phyloP scores from a whole-genome alignment of 352 stramenopile species.

The Thalassiosira mediterranea region DNA sequence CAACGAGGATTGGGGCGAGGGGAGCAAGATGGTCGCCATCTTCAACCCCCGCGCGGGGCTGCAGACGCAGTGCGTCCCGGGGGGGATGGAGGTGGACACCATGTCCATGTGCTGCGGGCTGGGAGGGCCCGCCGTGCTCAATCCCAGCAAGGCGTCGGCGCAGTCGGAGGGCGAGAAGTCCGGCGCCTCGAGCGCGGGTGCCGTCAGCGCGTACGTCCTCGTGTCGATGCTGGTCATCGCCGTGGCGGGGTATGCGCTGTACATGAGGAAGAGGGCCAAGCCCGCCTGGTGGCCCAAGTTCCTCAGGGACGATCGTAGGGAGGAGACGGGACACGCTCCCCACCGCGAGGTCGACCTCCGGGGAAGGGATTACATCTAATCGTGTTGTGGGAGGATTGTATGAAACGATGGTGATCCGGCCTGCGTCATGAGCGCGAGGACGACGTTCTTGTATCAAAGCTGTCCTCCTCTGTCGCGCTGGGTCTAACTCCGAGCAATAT shows the following conservation, averaged over 20 bases:
- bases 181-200: constrained; percentile 14
- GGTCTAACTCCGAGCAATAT: too few relatives aligned
- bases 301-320: constrained; percentile 31
- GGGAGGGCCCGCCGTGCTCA: constrained; percentile 35
- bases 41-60: constrained; percentile 34
- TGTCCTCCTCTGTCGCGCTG: too few relatives aligned
- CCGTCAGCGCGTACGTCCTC: constrained; percentile 27
- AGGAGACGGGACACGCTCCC: constrained; percentile 54
- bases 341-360: constrained; percentile 53
- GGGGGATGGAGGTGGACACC: constrained; percentile 9
- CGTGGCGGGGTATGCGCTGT: constrained; percentile 29
- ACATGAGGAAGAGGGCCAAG: constrained; percentile 51
- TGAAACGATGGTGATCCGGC: too few relatives aligned
- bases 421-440: too few relatives aligned
- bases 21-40: constrained; percentile 46
- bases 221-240: constrained; percentile 27
- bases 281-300: constrained; percentile 50
- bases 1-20: constrained; percentile 23
- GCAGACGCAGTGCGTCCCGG: constrained; percentile 34
- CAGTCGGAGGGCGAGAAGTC: constrained; percentile 3
- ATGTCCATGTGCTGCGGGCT: constrained; percentile 53
- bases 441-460: too few relatives aligned
- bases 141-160: not conserved
- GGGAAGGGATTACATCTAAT: constrained; percentile 57
- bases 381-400: too few relatives aligned